Evolutionary conservation across 306 rosid genomes (phyloP), one percentile per base, ranked within the genome.

Genomic region (Canavalia gladiata): DNA sequence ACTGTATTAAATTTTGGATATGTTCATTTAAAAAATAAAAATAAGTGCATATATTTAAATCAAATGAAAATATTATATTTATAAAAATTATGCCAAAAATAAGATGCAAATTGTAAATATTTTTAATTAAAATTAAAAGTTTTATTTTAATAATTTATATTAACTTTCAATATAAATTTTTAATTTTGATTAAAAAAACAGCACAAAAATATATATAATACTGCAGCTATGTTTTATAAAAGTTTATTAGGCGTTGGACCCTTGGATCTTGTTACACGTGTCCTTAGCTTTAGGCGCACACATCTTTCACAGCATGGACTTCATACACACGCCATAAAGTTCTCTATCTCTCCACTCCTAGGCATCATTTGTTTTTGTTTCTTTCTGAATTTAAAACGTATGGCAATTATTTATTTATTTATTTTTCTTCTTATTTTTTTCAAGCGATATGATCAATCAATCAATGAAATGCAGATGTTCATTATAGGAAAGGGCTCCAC

Each of bases 251-350:
- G 45, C 4, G 3, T 7, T 12, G 11, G 41, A 39, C 7, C 3
- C 13, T 37, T 18, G 10, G 30, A 7, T 66, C 7, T 0, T 0
- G 25, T 13, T 10, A 70, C 75, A 70, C 75, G 72, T 12, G 77
- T 72, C 35, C 3, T 29, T 39, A 56, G 41, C 56, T 33, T 78
- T 34, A 25, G 58, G 57, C 35, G 47, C 81, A 67, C 84, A 6
- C 47, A 10, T 67, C 76, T 60, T 13, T 57, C 42, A 78, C 41
- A 64, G 73, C 75, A 49, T 77, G 81, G 87, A 70, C 80, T 57
- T 65, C 68, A 70, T 2, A 37, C 10, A 2, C 79, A 75, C 82
- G 84, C 84, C 51, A 18, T 5, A 58, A 47, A 52, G 12, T 28
- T 60, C 78, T 68, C 70, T 41, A 28, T 42, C 65, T 46, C 74